Conservation (phyloP, 768 basidiomycete species). For the Kondoa malvinella region DNA sequence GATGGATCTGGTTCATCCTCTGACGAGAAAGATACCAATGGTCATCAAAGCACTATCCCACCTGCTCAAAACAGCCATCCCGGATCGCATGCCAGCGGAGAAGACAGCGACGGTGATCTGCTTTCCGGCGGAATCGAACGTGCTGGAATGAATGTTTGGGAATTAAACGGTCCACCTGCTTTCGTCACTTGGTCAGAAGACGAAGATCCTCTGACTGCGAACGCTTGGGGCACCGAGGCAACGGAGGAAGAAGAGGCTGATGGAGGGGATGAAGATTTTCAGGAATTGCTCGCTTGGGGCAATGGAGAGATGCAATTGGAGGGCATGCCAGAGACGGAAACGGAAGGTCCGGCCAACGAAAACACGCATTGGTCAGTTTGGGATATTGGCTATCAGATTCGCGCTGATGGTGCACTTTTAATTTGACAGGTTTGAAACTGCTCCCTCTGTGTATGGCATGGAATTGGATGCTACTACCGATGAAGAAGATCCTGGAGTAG, state of each 20-base stretch:
- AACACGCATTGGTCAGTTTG: conserved; percentile 10
- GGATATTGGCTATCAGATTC: conserved; percentile 8
- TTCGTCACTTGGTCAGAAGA: conserved; percentile 17
- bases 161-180: not conserved
- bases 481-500: conserved; percentile 12
- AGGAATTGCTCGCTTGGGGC: conserved; percentile 15
- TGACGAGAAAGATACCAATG: too few relatives aligned
- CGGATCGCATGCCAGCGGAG: not conserved
- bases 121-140: not conserved
- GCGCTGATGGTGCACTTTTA: not conserved
- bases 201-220: conserved; percentile 10
- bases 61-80: not conserved
- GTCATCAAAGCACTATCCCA: too few relatives aligned
- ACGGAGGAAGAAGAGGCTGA: not conserved
- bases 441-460: conserved; percentile 9
- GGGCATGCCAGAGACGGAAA: conserved; percentile 6
- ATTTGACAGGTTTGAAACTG: conserved; percentile 1
- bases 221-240: not conserved
- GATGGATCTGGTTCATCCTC: too few relatives aligned
- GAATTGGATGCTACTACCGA: conserved; percentile 1
- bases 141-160: not conserved
- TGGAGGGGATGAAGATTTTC: conserved; percentile 9
- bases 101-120: not conserved
- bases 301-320: not conserved
- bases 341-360: not conserved